phyloP scores from a whole-genome alignment of 768 basidiomycete genomes.

The Psilocybe subaeruginosa region DNA sequence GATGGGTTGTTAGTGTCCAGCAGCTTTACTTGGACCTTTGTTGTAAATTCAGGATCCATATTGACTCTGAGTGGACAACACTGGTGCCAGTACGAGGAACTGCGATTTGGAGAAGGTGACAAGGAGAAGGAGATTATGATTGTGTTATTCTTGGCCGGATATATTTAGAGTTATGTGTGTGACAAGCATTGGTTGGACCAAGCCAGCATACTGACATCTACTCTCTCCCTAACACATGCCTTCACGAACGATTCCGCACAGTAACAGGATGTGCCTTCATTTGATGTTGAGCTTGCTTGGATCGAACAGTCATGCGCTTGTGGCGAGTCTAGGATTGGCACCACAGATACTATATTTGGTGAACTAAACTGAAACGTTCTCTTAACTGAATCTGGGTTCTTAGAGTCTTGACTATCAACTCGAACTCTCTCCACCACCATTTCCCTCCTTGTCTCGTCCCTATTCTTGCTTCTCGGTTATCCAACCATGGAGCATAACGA shows the following conservation, averaged over 20 bases:
- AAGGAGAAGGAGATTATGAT: neutral
- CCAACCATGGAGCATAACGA: neutral
- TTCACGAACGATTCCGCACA: neutral
- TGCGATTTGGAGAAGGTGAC: neutral
- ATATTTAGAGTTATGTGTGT: neutral
- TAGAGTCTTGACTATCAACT: neutral
- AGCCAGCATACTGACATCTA: no score
- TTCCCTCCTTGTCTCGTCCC: no score
- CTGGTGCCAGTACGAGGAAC: neutral
- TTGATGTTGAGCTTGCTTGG: no score
- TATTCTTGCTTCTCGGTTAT: neutral
- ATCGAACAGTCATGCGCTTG: neutral
- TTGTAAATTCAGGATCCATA: slow-evolving; percentile 20
- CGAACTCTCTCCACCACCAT: no score
- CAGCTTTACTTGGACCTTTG: slow-evolving; percentile 47
- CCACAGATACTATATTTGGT: neutral
- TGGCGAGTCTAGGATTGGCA: neutral
- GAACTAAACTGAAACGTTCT: neutral
- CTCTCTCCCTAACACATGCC: neutral
- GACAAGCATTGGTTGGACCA: no score
- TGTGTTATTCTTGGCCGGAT: neutral
- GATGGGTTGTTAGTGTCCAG: slow-evolving; percentile 51
- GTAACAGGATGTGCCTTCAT: no score
- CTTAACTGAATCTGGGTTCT: neutral
- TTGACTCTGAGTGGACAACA: neutral